Conservation (phyloP, 1,284 basidiomycete species). For the Microbotryum saponariae region DNA sequence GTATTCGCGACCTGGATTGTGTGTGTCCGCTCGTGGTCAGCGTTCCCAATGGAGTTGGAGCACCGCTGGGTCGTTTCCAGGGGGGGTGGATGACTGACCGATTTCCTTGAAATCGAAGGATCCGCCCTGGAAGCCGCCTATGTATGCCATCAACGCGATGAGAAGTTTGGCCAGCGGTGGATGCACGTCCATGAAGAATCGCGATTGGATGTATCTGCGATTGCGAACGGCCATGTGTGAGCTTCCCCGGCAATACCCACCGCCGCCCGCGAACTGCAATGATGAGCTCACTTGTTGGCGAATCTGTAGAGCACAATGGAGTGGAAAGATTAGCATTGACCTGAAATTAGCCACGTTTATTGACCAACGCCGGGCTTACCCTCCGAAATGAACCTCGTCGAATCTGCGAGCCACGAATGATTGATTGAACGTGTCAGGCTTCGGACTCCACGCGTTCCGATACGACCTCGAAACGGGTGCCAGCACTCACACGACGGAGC, state of each 20-base stretch:
- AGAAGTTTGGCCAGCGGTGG: slow-evolving; percentile 93
- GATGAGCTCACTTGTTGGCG: slow-evolving; percentile 24
- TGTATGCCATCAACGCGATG: slow-evolving; percentile 79
- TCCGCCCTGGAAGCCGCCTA: slow-evolving; percentile 79
- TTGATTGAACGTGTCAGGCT: slow-evolving; percentile 1
- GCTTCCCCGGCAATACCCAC: neutral
- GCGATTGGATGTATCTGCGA: slow-evolving; percentile 75
- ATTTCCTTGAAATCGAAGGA: slow-evolving; percentile 96
- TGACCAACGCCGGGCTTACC: slow-evolving; percentile 45
- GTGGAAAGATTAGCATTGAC: neutral
- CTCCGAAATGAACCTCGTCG: slow-evolving; percentile 95
- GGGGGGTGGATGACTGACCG: slow-evolving; percentile 58
- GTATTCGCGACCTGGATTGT: slow-evolving; percentile 54
- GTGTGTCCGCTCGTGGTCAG: neutral
- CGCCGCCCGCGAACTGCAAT: neutral
- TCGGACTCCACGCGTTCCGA: neutral
- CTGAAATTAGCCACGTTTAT: neutral
- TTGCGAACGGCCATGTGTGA: slow-evolving; percentile 49
- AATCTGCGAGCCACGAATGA: slow-evolving; percentile 53
- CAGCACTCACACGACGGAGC: slow-evolving; percentile 73
- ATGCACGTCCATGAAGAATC: slow-evolving; percentile 92
- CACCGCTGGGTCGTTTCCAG: slow-evolving; percentile 35
- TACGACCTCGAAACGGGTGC: neutral
- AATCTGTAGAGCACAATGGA: slow-evolving; percentile 12
- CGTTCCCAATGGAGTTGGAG: slow-evolving; percentile 35